Evolutionary conservation across 129 eudicot genomes (phyloP).

Genomic region (Apium graveolens): DNA sequence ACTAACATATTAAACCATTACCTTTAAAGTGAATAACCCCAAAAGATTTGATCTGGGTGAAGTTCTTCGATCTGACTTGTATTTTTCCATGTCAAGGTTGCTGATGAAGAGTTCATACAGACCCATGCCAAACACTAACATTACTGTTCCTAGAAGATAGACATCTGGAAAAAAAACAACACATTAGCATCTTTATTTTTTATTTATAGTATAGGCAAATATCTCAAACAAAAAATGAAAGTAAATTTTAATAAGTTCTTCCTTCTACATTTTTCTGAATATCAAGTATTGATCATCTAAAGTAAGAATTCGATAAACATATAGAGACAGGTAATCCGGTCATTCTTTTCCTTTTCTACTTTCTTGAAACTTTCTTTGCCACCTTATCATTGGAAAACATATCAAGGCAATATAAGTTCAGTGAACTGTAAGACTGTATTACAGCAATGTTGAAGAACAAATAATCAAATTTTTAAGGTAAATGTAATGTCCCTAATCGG

Average conservation of each 20-base stretch:
- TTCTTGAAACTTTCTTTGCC: background rate
- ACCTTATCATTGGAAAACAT: background rate
- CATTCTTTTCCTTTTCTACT: background rate
- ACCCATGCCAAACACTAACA: constrained; percentile 98
- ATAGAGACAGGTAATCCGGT: background rate
- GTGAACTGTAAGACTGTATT: background rate
- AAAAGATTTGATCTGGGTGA: constrained; percentile 54
- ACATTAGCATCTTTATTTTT: constrained; percentile 4
- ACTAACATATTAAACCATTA: background rate
- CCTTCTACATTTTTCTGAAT: background rate
- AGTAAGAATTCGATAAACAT: background rate
- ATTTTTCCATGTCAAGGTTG: constrained; percentile 50
- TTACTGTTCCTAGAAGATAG: constrained; percentile 86
- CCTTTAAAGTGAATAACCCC: constrained; percentile 74
- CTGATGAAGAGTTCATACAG: constrained; percentile 90
- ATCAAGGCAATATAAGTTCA: background rate
- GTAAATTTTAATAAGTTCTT: background rate
- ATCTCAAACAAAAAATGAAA: background rate
- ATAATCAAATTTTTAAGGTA: background rate
- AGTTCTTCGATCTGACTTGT: constrained; percentile 28
- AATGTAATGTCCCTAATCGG: background rate
- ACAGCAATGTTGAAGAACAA: background rate
- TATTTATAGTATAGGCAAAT: background rate
- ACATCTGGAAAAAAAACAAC: constrained; percentile 36
- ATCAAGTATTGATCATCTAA: background rate